Percentiles rank a stretch among this genome's conserved stretches.
Evolutionary conservation across 129 eudicot genomes (phyloP).

Genomic region (Tanacetum coccineum): DNA sequence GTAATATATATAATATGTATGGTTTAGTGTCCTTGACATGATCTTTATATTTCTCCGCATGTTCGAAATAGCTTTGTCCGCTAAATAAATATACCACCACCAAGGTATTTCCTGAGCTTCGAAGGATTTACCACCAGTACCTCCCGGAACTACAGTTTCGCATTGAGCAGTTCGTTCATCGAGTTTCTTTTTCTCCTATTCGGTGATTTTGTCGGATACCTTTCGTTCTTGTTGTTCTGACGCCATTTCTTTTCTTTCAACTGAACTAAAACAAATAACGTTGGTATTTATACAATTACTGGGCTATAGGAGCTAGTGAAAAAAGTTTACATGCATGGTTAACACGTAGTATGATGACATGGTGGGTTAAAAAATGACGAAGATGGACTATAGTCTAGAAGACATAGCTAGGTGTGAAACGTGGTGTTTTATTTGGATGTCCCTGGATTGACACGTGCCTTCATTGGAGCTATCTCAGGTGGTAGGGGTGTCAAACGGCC

Average conservation of each 20-base stretch:
- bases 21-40: too few species aligned
- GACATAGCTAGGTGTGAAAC: too few species aligned
- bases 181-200: slow-evolving; percentile 31
- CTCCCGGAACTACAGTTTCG: slow-evolving; percentile 30
- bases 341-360: slow-evolving; percentile 31
- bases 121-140: slow-evolving; percentile 29
- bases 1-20: too few species aligned
- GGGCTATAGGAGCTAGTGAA: background rate
- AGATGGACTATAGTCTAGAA: background rate
- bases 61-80: too few species aligned
- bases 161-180: slow-evolving; percentile 36
- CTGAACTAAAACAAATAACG: background rate
- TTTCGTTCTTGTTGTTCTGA: slow-evolving; percentile 29
- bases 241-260: slow-evolving; percentile 18
- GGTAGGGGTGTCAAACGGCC: too few species aligned
- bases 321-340: slow-evolving; percentile 22
- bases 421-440: too few species aligned
- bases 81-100: slow-evolving; percentile 20
- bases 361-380: slow-evolving; percentile 14
- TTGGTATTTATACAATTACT: background rate
- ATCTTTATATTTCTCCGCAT: too few species aligned
- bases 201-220: slow-evolving; percentile 25
- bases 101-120: slow-evolving; percentile 39
- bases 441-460: too few species aligned
- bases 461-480: too few species aligned